Base-by-base conservation (phyloP, 2,329 filamentous ascomycete species). In the Curvularia spicifera region DNA sequence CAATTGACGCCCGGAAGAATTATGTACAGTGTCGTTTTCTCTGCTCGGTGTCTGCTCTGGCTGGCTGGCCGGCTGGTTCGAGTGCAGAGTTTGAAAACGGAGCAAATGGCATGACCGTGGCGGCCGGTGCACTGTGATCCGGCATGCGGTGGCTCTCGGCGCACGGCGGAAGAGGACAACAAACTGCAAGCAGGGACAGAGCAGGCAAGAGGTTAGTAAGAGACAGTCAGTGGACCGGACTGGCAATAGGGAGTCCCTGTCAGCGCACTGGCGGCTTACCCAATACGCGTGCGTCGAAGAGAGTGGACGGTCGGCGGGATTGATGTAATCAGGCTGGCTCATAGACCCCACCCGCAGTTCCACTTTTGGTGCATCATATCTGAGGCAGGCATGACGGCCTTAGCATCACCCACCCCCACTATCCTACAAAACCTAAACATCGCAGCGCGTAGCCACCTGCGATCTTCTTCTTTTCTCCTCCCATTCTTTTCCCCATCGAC, bases 1-100 rank as follows among this genome's bases (percentile, higher is more conserved):
- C 60, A 56, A 61, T 58, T 64, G 64, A 39, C 59, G 63, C 46
- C 61, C 67, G 67, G 67, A 70, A 68, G 58, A 69, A 68, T 65
- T 69, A 9, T 37, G 35, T 37, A 48, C 53, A 29, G 55, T 53
- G 51, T 51, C 26, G 53, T 49, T 35, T 44, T 46, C 43, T 46
- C 29, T 37, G 35, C 5, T 43, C 40, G 40, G 40, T 10, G 13
- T 43, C 24, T 31, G 42, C n/a, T 22, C 37, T n/a, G 47, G 33
- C 42, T 24, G 22, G 22, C 22, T n/a, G 47, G 33, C 42, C 4
- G 22, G 22, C 22, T 8, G 45, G 15, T 55, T 31, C n/a, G 6
- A 37, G 49, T 44, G 51, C 59, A 58, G 53, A 44, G 20, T 50
- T 43, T 46, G 47, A 44, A 35, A 35, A 15, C n/a, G 13, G 42